These are phyloP conservation scores for Ogataea wickerhamii DNA, from an alignment of 805 yeast species.

Conservation along the genomic window DNA sequence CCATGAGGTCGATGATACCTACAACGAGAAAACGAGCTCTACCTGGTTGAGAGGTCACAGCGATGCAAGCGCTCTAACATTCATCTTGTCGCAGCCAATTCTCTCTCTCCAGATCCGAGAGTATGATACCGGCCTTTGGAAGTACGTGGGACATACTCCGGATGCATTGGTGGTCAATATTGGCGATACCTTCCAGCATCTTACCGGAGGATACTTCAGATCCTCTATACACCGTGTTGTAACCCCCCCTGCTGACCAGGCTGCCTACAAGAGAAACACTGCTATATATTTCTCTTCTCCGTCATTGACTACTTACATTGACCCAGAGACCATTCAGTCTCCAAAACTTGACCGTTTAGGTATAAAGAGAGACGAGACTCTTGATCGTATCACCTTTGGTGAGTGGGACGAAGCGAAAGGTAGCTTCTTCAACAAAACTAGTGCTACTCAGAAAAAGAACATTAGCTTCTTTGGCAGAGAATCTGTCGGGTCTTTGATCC, in stretches of 20 bases:
- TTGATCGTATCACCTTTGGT: slow-evolving; percentile 34
- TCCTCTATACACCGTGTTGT: slow-evolving; percentile 46
- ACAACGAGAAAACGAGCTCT: slow-evolving; percentile 32
- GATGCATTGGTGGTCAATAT: slow-evolving; percentile 39
- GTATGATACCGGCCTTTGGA: slow-evolving; percentile 36
- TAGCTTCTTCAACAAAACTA: slow-evolving; percentile 38
- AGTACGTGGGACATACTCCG: slow-evolving; percentile 38
- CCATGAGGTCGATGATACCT: slow-evolving; percentile 32
- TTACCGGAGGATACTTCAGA: slow-evolving; percentile 45
- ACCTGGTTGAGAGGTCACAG: slow-evolving; percentile 49
- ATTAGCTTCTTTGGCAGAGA: slow-evolving; percentile 19
- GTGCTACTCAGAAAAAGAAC: slow-evolving; percentile 5
- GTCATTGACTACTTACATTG: slow-evolving; percentile 33
- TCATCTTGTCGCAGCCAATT: slow-evolving; percentile 41
- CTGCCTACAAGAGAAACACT: slow-evolving; percentile 34
- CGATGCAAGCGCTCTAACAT: slow-evolving; percentile 40
- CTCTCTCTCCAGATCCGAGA: slow-evolving; percentile 39
- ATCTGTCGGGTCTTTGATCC: slow-evolving; percentile 18
- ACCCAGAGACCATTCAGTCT: slow-evolving; percentile 40
- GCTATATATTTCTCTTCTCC: slow-evolving; percentile 44
- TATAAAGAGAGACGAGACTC: slow-evolving; percentile 24
- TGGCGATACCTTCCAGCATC: slow-evolving; percentile 40
- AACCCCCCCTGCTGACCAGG: slow-evolving; percentile 44
- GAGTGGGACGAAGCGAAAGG: slow-evolving; percentile 49
- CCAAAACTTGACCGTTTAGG: slow-evolving; percentile 30